Evolutionary conservation across 768 basidiomycete species (phyloP).

Genomic region (Boletus sp.): DNA sequence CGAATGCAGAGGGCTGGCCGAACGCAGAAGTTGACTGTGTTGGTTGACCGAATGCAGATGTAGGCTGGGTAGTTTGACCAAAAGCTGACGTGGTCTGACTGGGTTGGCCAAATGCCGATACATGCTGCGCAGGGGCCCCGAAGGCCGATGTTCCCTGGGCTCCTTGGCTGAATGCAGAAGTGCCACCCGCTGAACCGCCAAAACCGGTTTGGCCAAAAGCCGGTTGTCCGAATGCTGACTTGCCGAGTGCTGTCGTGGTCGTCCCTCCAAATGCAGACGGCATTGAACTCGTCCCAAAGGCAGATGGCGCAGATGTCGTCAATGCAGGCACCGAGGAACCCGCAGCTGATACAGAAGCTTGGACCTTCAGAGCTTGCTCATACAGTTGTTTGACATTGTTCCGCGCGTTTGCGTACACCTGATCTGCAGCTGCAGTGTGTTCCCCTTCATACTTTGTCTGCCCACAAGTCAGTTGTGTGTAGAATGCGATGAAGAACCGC

Average conservation of each 20-base stretch:
- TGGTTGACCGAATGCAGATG: conserved; percentile 32
- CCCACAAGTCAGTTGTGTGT: not conserved
- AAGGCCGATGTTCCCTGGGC: conserved; percentile 32
- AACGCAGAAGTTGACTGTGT: conserved; percentile 37
- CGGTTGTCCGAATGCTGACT: conserved; percentile 35
- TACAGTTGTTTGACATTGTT: conserved; percentile 48
- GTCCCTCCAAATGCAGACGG: conserved; percentile 34
- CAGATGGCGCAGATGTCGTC: conserved; percentile 31
- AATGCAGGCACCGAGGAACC: conserved; percentile 18
- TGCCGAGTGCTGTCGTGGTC: conserved; percentile 21
- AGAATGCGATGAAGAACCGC: conserved; percentile 23
- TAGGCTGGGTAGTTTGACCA: conserved; percentile 29
- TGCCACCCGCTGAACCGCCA: conserved; percentile 8
- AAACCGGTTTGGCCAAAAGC: conserved; percentile 39
- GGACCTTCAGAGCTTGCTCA: conserved; percentile 48
- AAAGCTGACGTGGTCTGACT: conserved; percentile 37
- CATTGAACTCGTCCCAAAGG: conserved; percentile 36
- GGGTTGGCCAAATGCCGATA: conserved; percentile 38
- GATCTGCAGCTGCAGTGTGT: conserved; percentile 52
- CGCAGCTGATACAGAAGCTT: conserved; percentile 8
- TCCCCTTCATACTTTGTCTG: conserved; percentile 58
- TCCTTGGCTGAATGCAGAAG: conserved; percentile 29
- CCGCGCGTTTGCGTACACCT: conserved; percentile 45
- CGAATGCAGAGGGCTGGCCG: conserved; percentile 37
- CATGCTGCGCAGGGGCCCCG: conserved; percentile 31